Conservation (phyloP, 169 alveolate genomes). For the Toxoplasma gondii region DNA sequence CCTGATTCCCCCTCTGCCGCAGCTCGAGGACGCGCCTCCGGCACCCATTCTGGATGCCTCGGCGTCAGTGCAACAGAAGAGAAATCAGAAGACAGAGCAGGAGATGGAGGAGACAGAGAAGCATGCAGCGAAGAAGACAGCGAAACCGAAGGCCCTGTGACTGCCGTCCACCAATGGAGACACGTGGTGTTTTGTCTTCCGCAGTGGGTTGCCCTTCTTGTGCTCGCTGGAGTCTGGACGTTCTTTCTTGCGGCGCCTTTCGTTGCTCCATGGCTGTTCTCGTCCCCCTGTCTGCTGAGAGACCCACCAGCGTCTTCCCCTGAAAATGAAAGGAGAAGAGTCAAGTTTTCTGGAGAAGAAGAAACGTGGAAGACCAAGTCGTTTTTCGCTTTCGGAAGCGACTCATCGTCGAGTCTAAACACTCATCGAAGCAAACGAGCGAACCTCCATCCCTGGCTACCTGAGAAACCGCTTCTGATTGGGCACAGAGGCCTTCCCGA, state of each 20-base stretch:
- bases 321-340: not conserved
- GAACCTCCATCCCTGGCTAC: conserved; percentile 1
- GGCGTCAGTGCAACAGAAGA: too few species aligned
- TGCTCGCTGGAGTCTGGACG: not conserved
- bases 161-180: too few species aligned
- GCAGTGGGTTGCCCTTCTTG: not conserved
- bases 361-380: not conserved
- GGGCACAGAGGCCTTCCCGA: conserved; percentile 35
- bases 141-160: too few species aligned
- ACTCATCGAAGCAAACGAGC: not conserved
- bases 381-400: not conserved
- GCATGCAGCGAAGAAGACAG: too few species aligned
- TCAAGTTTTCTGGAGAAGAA: not conserved
- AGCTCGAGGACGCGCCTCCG: too few species aligned
- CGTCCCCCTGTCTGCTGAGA: conserved; percentile 36
- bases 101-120: too few species aligned
- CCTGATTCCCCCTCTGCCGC: too few species aligned
- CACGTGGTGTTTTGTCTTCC: not conserved
- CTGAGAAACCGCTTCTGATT: conserved; percentile 5
- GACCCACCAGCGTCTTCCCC: not conserved
- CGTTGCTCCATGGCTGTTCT: not conserved
- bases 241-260: conserved; percentile 8
- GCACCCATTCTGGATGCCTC: too few species aligned
- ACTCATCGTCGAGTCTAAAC: not conserved
- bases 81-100: too few species aligned